Percentiles rank a stretch among this genome's conserved stretches.
Conservation (phyloP, 1,284 basidiomycete species). For the Taiwanofungus camphoratus region DNA sequence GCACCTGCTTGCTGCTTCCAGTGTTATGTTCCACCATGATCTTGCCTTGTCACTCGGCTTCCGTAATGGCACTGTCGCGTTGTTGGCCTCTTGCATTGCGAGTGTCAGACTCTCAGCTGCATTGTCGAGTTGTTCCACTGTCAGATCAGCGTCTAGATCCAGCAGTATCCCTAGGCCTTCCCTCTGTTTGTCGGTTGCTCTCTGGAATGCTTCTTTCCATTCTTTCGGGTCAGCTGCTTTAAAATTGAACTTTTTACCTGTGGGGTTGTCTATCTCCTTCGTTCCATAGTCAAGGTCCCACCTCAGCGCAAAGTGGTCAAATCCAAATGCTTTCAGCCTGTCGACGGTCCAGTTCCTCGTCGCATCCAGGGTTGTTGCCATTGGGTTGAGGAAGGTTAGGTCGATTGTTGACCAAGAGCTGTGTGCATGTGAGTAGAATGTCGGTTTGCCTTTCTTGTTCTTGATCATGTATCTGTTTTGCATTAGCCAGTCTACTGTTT, state of each 20-base stretch:
- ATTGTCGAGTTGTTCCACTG: not conserved
- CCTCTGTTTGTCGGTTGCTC: not conserved
- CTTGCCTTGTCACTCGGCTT: not conserved
- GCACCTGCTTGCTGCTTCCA: not conserved
- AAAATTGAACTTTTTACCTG: constrained; percentile 8
- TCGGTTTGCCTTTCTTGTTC: constrained; percentile 3
- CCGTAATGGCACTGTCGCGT: not conserved
- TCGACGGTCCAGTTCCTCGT: constrained; percentile 6
- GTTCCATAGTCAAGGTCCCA: constrained; percentile 3
- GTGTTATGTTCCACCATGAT: constrained; percentile 1
- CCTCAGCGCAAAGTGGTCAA: constrained; percentile 9
- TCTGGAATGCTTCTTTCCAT: constrained; percentile 5
- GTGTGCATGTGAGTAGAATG: constrained; percentile 1
- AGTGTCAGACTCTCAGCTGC: not conserved
- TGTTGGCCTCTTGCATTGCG: not conserved
- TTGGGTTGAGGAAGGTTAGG: constrained; percentile 4
- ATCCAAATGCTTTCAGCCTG: constrained; percentile 1
- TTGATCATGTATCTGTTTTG: not conserved
- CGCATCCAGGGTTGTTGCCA: not conserved
- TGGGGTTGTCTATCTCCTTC: constrained; percentile 3
- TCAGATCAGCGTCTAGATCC: not conserved
- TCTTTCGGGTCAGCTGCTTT: constrained; percentile 1
- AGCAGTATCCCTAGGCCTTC: not conserved
- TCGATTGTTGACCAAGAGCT: constrained; percentile 2
- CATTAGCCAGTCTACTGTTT: constrained; percentile 3